Conservation (phyloP, 2,329 filamentous ascomycete species). For the Trichoderma breve region DNA sequence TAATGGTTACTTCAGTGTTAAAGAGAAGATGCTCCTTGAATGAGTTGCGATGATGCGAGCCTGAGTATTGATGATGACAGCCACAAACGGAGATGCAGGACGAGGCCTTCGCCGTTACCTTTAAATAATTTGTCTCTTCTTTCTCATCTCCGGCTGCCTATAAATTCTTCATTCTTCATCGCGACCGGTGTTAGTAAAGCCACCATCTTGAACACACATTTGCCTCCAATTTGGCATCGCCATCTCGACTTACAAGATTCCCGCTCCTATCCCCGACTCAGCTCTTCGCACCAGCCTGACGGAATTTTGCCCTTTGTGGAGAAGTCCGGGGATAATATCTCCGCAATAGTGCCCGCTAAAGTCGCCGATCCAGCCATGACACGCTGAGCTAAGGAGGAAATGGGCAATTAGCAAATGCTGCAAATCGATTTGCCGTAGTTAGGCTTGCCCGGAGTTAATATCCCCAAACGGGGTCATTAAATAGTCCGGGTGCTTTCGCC, state of each 20-base stretch:
- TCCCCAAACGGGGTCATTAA: not conserved
- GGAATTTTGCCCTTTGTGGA: not conserved
- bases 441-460: not conserved
- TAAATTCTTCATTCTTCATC: too few species aligned
- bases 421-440: not conserved
- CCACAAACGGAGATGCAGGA: not conserved
- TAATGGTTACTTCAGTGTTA: not conserved
- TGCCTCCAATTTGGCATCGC: not conserved
- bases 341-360: not conserved
- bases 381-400: not conserved
- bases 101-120: not conserved
- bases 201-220: not conserved
- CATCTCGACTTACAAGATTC: not conserved
- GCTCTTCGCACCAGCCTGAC: not conserved
- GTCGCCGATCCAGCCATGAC: not conserved
- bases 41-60: too few species aligned
- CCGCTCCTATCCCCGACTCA: not conserved
- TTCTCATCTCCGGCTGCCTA: not conserved
- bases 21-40: not conserved
- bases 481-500: not conserved
- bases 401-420: not conserved
- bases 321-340: not conserved
- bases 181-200: not conserved
- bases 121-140: not conserved
- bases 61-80: not conserved